Evolutionary conservation across 2,329 filamentous ascomycete species (phyloP), one percentile per base, ranked within the genome.

Genomic region (Cladophialophora psammophila): DNA sequence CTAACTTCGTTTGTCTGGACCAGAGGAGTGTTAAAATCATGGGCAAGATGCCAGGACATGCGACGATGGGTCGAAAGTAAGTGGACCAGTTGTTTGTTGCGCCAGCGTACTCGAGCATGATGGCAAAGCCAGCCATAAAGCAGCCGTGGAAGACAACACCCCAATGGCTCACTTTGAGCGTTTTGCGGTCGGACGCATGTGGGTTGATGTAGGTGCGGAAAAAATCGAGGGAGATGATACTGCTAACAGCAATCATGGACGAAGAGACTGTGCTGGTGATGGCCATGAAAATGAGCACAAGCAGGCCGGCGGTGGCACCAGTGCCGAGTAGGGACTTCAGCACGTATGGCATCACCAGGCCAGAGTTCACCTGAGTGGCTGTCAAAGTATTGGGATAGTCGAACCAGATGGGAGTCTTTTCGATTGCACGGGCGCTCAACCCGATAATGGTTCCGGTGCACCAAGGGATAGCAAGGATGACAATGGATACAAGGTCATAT

Each of bases 251-350:
- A 56, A 85, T 85, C 77, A 84, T 81, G 4, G 79, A 81, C 0
- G 83, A 83, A 0, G 82, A 84, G 0, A 84, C 78, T 0, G 82
- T 84, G 60, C 80, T 82, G 0, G 83, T 85, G 32, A 85, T 71
- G 3, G 83, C 82, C 83, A 85, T 85, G 74, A 85, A 85, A 1
- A 84, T 74, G 7, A 85, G 75, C 0, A 85, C 77, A 15, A 85
- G 79, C 56, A 82, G 79, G 1, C 77, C 82, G 2, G 78, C 75
- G 9, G 80, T 80, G 0, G 80, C 82, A 9, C 76, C 76, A 50
- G 76, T 75, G 5, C 82, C 82, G 8, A 83, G 78, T 0, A 84
- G 72, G 0, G 81, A 80, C 54, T 80, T 78, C 12, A 83, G 73
- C 0, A 78, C 76, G 60, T 82, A 83, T 3, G 82, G 82, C 81